Base-by-base conservation (phyloP, 2,329 filamentous ascomycete genomes). In the Periglandula ipomoeae region DNA sequence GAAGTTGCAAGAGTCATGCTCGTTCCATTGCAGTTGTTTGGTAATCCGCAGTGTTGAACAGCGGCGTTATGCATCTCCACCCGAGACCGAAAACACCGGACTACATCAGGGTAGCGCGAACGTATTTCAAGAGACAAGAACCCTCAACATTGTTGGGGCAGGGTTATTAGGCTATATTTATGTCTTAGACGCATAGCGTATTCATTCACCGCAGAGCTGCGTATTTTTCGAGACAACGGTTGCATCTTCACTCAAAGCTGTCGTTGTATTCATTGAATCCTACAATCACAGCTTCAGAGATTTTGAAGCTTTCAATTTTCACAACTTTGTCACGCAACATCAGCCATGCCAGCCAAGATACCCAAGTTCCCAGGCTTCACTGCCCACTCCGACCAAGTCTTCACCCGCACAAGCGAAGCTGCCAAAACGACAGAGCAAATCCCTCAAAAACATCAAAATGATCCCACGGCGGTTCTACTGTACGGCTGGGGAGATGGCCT, bases 401-500 rank as follows among this genome's bases (percentile, higher is more conserved):
- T 69, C 52, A 58, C 75, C 47, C 69, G 69, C 40, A 60, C 66
- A 10, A 60, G 67, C 38, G 59, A 65, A 13, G 44, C 55, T 4
- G 52, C 59, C 19, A 54, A 55, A 6, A 34, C 55, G 4, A 46
- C 54, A 5, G 49, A 56, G 5, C 20, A 42, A 19, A 30, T 46
- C 35, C 24, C 48, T n/a, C 19, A 23, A 9, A 11, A 44, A 27
- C 41, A 42, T 23, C 5, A 26, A 19, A 35, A 46, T n/a, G 62
- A 71, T 44, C 74, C 74, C 3, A 65, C 69, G 17, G 71, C 69
- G 5, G 64, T 80, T 39, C 56, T 80, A 41, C 66, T 82, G 51
- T 81, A 72, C 59, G 71, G 75, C 56, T 81, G 76, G 78, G 76
- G 78, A 46, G 78, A 81, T 52, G 75, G 72, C 20, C 62, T 65